These are phyloP conservation scores for Lichtheimia corymbifera DNA, from an alignment of 371 early-diverging fungal species.

Conservation along the genomic window DNA sequence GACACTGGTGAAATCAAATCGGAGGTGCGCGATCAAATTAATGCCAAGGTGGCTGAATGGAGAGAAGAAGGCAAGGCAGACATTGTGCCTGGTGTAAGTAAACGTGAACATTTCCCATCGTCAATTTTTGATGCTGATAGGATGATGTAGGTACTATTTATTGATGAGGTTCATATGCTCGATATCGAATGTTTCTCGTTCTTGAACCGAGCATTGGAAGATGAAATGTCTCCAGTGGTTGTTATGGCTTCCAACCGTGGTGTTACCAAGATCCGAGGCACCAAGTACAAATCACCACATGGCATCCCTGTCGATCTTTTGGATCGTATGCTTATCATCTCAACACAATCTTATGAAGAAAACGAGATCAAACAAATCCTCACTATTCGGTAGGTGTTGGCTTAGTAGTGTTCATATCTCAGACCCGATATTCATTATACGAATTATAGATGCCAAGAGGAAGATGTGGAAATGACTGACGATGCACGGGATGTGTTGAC, in stretches of 20 bases:
- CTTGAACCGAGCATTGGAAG: conserved; percentile 96
- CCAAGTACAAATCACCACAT: conserved; percentile 90
- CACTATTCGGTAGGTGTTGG: conserved; percentile 61
- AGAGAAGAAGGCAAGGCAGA: conserved; percentile 99
- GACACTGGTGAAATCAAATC: conserved; percentile 98
- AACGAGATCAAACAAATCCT: conserved; percentile 92
- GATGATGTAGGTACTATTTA: conserved; percentile 79
- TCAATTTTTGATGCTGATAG: not conserved
- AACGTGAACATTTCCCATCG: too few species aligned
- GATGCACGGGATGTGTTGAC: conserved; percentile 91
- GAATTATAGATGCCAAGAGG: conserved; percentile 83
- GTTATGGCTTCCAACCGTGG: conserved; percentile 99
- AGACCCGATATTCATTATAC: not conserved
- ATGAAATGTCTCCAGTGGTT: conserved; percentile 94
- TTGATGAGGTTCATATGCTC: conserved; percentile 99
- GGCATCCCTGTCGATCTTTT: conserved; percentile 97
- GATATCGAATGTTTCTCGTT: conserved; percentile 99
- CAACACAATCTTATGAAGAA: conserved; percentile 83
- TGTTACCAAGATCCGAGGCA: conserved; percentile 92
- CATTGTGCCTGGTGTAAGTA: conserved; percentile 94
- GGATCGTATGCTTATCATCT: conserved; percentile 93
- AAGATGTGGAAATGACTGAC: conserved; percentile 95
- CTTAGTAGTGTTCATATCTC: not conserved
- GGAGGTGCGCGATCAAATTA: conserved; percentile 98
- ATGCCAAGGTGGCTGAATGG: conserved; percentile 97